Conservation (phyloP, 1,139 yeast genomes). For the Arxiozyma heterogenica region DNA sequence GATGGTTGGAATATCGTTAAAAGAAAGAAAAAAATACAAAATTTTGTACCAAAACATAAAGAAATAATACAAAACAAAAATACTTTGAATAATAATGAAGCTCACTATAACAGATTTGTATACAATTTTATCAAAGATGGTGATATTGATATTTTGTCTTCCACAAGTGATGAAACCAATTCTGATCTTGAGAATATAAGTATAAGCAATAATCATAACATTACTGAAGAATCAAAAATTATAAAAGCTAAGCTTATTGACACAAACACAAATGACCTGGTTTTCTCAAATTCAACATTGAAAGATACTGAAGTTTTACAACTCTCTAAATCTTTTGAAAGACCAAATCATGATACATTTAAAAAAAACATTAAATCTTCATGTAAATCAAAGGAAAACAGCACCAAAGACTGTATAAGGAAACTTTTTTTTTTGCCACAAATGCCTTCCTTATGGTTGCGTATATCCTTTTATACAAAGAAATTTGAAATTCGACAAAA, state of each 20-base stretch:
- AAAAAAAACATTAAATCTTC: background rate
- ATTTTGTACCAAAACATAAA: background rate
- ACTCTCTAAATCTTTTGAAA: background rate
- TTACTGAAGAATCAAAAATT: background rate
- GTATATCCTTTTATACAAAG: too few species aligned
- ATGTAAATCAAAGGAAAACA: background rate
- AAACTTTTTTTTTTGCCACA: background rate
- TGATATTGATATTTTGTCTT: conserved; percentile 13
- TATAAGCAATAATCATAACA: background rate
- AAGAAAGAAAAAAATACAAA: background rate
- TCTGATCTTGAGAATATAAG: conserved; percentile 7
- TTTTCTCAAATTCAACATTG: background rate
- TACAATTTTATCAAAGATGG: conserved; percentile 6
- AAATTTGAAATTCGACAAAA: background rate
- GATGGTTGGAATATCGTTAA: background rate
- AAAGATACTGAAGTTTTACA: background rate
- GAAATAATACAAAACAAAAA: too few species aligned
- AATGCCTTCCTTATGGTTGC: background rate
- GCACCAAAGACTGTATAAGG: background rate
- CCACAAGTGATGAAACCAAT: conserved; percentile 14
- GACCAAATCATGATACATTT: background rate
- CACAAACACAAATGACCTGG: background rate
- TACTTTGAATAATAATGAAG: background rate
- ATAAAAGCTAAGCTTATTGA: too few species aligned
- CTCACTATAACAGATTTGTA: background rate